Evolutionary conservation across 306 rosid genomes (phyloP), one percentile per base, ranked within the genome.

Genomic region (Cucumis sativus): DNA sequence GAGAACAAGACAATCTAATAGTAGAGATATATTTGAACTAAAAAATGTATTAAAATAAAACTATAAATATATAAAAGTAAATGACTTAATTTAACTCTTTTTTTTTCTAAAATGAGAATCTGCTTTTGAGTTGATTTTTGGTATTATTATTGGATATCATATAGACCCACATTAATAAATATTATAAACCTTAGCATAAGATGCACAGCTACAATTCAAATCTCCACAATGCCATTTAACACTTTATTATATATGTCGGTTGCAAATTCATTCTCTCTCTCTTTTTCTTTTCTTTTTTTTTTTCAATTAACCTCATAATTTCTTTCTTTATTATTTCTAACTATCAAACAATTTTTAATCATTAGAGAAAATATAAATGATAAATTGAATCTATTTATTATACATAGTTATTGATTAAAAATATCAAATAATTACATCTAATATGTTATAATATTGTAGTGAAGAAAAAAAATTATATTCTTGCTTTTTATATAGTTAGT

Each of bases 141-240:
- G 3, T 69, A 21, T 69, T 69, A 69, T 21, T 43, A 69, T 69
- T 67, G 33, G 1, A 41, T 52, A 69, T 68, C 18, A 40, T 11
- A n/a, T n/a, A 18, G 74, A 43, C 75, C 75, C 75, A 69, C 75
- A 23, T 39, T 23, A 69, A 43, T 68, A 43, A 69, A 45, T 65
- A 39, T 25, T 37, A 17, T 65, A 6, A 20, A 20, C 21, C 5
- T 43, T 68, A 33, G 74, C 52, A 39, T 40, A 40, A 67, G 52
- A 67, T 65, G 25, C 55, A 40, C 74, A 40, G 74, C 35, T 20
- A 20, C 18, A 18, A 68, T 20, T 41, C 15, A 37, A 65, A 65
- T 37, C 15, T 16, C 49, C 71, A 37, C 49, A 65, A 37, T 0
- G 2, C 20, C 67, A 25, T 25, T 0, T 59, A 64, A 64, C 12